Conservation (phyloP, 2,329 filamentous ascomycete species). For the Kalaharituber pfeilii region DNA sequence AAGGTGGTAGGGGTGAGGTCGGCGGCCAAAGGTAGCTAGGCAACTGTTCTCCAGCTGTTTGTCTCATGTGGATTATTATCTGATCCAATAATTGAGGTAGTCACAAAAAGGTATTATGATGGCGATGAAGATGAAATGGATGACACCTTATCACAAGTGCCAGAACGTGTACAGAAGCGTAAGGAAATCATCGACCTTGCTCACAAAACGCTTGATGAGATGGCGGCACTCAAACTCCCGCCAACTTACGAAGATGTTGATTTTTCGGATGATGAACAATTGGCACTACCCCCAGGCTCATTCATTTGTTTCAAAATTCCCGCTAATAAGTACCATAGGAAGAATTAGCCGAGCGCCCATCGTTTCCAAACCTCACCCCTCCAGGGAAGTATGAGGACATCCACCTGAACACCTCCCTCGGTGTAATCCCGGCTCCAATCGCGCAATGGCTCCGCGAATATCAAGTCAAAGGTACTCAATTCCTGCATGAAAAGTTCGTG, state of each 20-base stretch:
- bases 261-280: constrained; percentile 52
- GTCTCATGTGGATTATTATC: too few species aligned
- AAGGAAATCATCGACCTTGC: constrained; percentile 45
- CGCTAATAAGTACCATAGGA: constrained; percentile 2
- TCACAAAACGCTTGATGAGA: constrained; percentile 37
- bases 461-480: constrained; percentile 68
- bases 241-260: constrained; percentile 59
- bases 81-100: too few species aligned
- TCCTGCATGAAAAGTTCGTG: constrained; percentile 76
- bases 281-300: constrained; percentile 34
- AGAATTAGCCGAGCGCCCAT: constrained; percentile 39
- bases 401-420: constrained; percentile 53
- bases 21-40: too few species aligned
- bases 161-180: constrained; percentile 55
- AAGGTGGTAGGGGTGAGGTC: background rate
- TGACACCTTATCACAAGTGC: constrained; percentile 42
- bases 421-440: constrained; percentile 70
- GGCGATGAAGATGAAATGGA: constrained; percentile 36
- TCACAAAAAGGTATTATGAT: too few species aligned
- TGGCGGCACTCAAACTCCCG: constrained; percentile 52
- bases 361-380: constrained; percentile 43
- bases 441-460: constrained; percentile 87
- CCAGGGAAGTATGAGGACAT: constrained; percentile 61
- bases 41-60: too few species aligned
- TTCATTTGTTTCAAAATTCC: background rate